Percentiles rank a stretch among this genome's conserved stretches.
phyloP scores from a whole-genome alignment of 192 early-diverging fungal species.

The Diversispora eburnea region DNA sequence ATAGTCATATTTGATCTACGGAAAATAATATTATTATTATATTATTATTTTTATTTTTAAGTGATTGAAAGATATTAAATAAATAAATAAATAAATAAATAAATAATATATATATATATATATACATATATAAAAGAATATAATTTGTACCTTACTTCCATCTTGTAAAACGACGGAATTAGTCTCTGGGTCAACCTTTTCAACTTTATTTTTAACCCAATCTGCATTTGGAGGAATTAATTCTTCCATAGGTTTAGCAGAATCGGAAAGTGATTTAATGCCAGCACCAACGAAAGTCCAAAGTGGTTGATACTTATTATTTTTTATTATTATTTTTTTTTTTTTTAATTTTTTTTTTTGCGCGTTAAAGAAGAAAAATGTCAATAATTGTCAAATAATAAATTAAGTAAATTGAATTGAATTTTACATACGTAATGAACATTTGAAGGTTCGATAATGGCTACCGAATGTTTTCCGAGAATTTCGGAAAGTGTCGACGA shows the following conservation, averaged over 20 bases:
- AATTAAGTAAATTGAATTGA: not conserved
- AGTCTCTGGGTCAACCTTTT: constrained; percentile 61
- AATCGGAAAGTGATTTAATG: constrained; percentile 71
- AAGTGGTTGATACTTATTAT: constrained; percentile 72
- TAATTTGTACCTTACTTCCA: constrained; percentile 51
- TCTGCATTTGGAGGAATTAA: constrained; percentile 71
- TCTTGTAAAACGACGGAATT: constrained; percentile 66
- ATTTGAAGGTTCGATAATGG: constrained; percentile 70
- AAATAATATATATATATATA: not conserved
- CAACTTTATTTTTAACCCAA: constrained; percentile 72
- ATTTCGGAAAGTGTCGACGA: constrained; percentile 63
- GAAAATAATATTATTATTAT: not conserved
- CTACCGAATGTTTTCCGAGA: constrained; percentile 63
- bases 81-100: not conserved
- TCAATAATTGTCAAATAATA: not conserved
- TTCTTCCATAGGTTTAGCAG: constrained; percentile 59
- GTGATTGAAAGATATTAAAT: not conserved
- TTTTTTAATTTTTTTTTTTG: not conserved
- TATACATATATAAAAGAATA: not conserved
- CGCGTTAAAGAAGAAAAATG: not conserved
- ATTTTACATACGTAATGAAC: constrained; percentile 58
- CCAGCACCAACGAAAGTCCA: constrained; percentile 90
- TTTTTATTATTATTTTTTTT: constrained; percentile 8
- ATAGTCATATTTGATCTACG: constrained; percentile 50
- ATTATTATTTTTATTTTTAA: not conserved